Evolutionary conservation across 106 monocot species (phyloP), one percentile per base, ranked within the genome.

Genomic region (Apostasia shenzhenica): DNA sequence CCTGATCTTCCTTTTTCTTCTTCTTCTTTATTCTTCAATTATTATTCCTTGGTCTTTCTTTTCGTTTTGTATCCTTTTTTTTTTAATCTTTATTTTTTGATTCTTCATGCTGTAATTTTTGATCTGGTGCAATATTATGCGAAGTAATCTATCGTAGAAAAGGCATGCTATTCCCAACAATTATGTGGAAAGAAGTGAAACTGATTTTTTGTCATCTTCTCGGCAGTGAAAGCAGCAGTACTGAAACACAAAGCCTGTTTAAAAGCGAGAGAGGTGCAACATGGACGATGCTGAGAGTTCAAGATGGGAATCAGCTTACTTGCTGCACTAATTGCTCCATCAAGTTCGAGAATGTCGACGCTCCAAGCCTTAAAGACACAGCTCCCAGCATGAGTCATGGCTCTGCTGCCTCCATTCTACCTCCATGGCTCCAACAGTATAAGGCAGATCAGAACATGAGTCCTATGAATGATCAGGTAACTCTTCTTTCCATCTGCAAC

Each of bases 381-480:
- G n/a, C 9, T 71, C 60, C 59, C 8, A 57, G 6, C 44, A 46
- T 45, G 6, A 65, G 69, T 58, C 54, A 68, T 57, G 70, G 62
- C 12, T 80, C 73, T 5, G 53, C 62, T 41, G 47, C 52, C 63
- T 80, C 86, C 14, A 81, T 7, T 45, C 58, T 91, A 14, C 91
- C 91, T 65, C 67, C 87, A 68, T 91, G 91, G 91, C 87, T 91
- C 41, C 86, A 76, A 51, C 78, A 79, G 12, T 84, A 78, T 68
- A 82, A 87, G 69, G 82, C 70, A 14, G 72, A 86, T 45, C 72
- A 78, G 37, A 80, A 48, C 61, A 78, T 45, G 58, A 67, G 3
- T 73, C 47, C 41, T 52, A 51, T 12, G 9, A 70, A 57, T 57
- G 67, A 82, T 67, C 67, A 81, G 76, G 79, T 84, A 73, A 73